Base-by-base conservation (phyloP, 129 eudicot genomes). In the Flaveria bidentis region DNA sequence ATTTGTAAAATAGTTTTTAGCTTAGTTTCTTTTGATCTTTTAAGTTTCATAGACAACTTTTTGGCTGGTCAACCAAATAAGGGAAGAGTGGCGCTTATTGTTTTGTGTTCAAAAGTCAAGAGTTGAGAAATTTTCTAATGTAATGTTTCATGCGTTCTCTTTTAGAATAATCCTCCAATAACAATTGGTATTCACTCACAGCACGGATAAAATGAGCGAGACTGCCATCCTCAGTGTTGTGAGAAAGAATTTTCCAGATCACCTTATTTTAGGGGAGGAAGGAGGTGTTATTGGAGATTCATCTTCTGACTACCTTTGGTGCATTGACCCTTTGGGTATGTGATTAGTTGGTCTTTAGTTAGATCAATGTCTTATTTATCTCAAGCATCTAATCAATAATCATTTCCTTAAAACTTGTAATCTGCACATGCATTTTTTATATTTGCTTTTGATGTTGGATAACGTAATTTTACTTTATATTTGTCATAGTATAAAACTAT, bases 131-230 rank as follows among this genome's bases (percentile, higher is more conserved):
- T 33, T 4, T 33, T 33, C 30, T 33, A 33, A 33, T 33, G 7
- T 33, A 33, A 33, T 33, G 39, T 61, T 26, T 14, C 12, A 23
- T 49, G 14, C 17, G 16, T 9, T 58, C 23, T 17, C 62, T 4
- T 53, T 53, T 30, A 47, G 18, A 11, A 18, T 49, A 26, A 51
- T 82, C 57, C 23, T 73, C 51, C 33, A 18, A 33, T 77, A 45
- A 65, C 46, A 56, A 52, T 56, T 69, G 78, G 67, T 57, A 69
- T 72, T 57, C 26, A 63, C 55, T 71, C 92, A 82, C 99, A 95
- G 99, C 75, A 95, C 99, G 69, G 99, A 95, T 84, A 95, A 91
- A 89, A 91, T 81, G 89, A 91, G 99, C 69, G 99, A 95, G 84
- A 80, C 88, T 47, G 94, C 99, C 77, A 86, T 95, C 71, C 80